Evolutionary conservation across 345 rosid genomes (phyloP).

Genomic region (Populus alba): DNA sequence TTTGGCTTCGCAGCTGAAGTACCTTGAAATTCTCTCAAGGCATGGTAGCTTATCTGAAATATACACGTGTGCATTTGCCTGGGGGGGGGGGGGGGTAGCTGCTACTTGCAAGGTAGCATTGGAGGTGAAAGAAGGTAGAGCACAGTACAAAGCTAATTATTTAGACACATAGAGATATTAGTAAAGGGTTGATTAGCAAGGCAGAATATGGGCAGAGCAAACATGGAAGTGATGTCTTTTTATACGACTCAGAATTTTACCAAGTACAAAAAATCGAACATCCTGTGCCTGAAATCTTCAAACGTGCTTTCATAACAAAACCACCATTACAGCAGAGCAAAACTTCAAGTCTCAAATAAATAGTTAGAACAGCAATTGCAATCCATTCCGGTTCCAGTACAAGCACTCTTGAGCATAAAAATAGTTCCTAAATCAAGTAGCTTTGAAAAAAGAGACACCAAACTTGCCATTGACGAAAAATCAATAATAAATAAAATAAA

Average conservation of each 20-base stretch:
- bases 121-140: neutral
- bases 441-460: neutral
- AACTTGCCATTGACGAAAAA: neutral
- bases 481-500: too few relatives aligned
- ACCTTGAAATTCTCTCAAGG: neutral
- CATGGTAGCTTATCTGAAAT: neutral
- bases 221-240: neutral
- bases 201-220: constrained; percentile 1
- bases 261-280: neutral
- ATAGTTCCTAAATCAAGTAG: constrained; percentile 8
- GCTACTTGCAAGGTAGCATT: neutral
- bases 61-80: constrained; percentile 1
- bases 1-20: constrained; percentile 6
- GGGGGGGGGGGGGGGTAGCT: neutral
- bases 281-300: too few relatives aligned
- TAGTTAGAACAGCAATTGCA: neutral
- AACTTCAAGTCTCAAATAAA: neutral
- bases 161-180: neutral
- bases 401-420: constrained; percentile 3
- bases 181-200: neutral
- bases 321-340: too few relatives aligned
- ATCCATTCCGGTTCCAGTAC: neutral
- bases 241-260: neutral
- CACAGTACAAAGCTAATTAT: too few relatives aligned
- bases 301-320: too few relatives aligned